These are phyloP conservation scores for Cyclotella sp. DNA, from an alignment of 108 stramenopile genomes.

Conservation along the genomic window DNA sequence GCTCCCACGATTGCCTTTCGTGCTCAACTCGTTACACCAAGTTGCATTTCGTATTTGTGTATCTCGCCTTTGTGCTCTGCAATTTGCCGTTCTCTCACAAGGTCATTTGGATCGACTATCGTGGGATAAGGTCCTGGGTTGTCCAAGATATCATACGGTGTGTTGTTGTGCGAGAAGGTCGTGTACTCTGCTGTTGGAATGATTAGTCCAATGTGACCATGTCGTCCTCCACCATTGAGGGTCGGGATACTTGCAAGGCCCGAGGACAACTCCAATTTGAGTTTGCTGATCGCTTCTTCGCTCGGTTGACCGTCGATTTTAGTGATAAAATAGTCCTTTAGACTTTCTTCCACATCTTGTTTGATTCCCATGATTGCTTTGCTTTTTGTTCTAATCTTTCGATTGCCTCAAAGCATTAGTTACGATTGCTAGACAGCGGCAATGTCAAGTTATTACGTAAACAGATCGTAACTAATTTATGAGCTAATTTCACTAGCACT, in stretches of 20 bases:
- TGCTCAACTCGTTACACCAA: neutral
- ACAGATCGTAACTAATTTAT: too few species aligned
- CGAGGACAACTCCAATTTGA: neutral
- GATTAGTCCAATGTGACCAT: constrained; percentile 1
- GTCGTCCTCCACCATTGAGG: neutral
- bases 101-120: neutral
- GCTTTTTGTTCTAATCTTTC: neutral
- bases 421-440: too few species aligned
- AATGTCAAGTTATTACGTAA: too few species aligned
- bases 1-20: too few species aligned
- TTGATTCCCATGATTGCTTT: constrained; percentile 8
- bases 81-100: constrained; percentile 14
- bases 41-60: neutral
- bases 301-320: neutral
- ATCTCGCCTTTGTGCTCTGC: constrained; percentile 13
- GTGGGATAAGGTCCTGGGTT: constrained; percentile 14
- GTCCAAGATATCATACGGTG: neutral
- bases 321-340: constrained; percentile 5
- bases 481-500: too few species aligned
- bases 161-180: neutral
- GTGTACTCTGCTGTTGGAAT: constrained; percentile 1
- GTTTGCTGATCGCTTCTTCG: neutral
- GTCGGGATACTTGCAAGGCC: constrained; percentile 2
- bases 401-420: too few species aligned
- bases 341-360: constrained; percentile 1